Percentiles rank a stretch among this genome's conserved stretches.
phyloP scores from a whole-genome alignment of 1,284 basidiomycete species.

The Ganoderma meredithae region DNA sequence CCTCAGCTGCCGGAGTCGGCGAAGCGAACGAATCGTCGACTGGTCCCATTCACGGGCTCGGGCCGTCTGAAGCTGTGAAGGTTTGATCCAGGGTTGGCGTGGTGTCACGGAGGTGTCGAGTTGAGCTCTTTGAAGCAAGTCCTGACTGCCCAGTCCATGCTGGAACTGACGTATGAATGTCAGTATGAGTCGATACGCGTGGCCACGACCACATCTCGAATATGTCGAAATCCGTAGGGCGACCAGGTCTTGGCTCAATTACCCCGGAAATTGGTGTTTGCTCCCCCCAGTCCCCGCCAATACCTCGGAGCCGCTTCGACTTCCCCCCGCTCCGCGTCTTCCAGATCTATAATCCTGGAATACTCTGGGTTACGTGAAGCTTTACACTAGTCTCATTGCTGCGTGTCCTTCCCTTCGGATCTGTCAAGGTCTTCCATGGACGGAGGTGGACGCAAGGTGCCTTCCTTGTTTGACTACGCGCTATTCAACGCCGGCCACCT shows the following conservation, averaged over 20 bases:
- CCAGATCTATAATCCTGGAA: not conserved
- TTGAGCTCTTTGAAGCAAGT: not conserved
- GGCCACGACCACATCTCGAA: not conserved
- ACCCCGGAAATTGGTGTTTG: not conserved
- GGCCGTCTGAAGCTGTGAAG: not conserved
- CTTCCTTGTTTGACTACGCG: conserved; percentile 1
- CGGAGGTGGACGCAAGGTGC: not conserved
- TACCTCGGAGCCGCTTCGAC: not conserved
- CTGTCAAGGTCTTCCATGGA: conserved; percentile 4
- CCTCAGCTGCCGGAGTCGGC: not conserved
- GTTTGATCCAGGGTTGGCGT: not conserved
- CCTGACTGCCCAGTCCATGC: not conserved
- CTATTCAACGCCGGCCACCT: conserved; percentile 6
- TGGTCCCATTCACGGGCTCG: not conserved
- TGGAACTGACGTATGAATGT: not conserved
- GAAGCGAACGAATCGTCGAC: not conserved
- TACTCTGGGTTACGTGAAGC: not conserved
- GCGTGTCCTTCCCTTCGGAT: not conserved
- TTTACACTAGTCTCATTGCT: not conserved
- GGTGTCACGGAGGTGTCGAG: not conserved
- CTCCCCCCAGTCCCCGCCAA: not conserved
- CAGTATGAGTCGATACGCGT: not conserved
- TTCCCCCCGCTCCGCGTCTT: conserved; percentile 3
- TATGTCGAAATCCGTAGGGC: not conserved
- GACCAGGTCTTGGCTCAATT: not conserved